A percentile compares a stretch with the other conserved stretches of the same genome.
phyloP scores from a whole-genome alignment of 2,329 filamentous ascomycete species.

The Fusarium fujikuroi region DNA sequence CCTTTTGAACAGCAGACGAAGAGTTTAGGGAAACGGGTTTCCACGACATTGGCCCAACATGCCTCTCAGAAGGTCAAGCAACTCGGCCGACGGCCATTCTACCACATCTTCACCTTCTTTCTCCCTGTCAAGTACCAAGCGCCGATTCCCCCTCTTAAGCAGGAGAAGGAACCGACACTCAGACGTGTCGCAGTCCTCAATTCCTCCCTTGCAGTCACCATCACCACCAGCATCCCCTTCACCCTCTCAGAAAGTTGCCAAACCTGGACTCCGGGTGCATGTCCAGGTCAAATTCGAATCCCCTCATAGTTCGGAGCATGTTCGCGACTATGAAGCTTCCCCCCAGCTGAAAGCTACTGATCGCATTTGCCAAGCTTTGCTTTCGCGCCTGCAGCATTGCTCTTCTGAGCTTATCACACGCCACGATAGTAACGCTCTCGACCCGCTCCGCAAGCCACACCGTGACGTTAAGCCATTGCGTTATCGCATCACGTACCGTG shows the following conservation, averaged over 20 bases:
- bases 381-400: constrained; percentile 63
- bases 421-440: constrained; percentile 60
- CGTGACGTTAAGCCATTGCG: constrained; percentile 56
- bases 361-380: constrained; percentile 60
- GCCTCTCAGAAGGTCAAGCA: constrained; percentile 44
- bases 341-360: constrained; percentile 56
- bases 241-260: constrained; percentile 16
- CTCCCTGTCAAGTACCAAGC: constrained; percentile 43
- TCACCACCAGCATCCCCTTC: constrained; percentile 23
- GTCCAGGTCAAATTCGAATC: constrained; percentile 59
- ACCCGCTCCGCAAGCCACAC: constrained; percentile 49
- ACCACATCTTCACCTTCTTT: constrained; percentile 36
- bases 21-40: constrained; percentile 1
- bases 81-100: constrained; percentile 41
- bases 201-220: constrained; percentile 18
- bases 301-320: constrained; percentile 56
- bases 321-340: constrained; percentile 60
- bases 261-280: constrained; percentile 52
- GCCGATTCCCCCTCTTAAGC: constrained; percentile 47
- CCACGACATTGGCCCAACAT: constrained; percentile 30
- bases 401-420: constrained; percentile 64
- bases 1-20: not conserved
- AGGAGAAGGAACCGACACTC: constrained; percentile 42
- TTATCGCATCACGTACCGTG: constrained; percentile 61
- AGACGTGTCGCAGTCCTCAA: constrained; percentile 37